Base-by-base conservation (phyloP, 345 rosid species). In the Anacardium occidentale region DNA sequence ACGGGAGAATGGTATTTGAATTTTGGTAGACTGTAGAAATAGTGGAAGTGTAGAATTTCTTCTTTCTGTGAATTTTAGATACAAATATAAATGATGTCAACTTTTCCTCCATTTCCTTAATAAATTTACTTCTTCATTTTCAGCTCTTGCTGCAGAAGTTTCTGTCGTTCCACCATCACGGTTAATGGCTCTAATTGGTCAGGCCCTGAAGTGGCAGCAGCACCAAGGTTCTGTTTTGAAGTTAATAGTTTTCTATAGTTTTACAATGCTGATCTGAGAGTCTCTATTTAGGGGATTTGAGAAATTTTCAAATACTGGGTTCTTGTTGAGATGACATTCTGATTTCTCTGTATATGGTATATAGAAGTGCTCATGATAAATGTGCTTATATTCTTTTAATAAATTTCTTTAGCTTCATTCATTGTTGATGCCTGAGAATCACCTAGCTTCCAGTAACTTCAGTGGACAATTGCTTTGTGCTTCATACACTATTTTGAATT, bases 171-270 rank as follows among this genome's bases (percentile, higher is more conserved):
- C 97, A 29, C 98, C 99, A 74, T 96, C 99, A 61, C 85, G 99
- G 51, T 82, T 96, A 84, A 96, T 91, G 99, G 97, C 99, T 70
- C 82, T 96, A 78, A 85, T 91, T 71, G 98, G 98, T 54, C 99
- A 96, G 84, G 96, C 98, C 74, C 78, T 93, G 73, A 96, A 96
- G 79, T 96, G 99, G 99, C 98, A 96, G 84, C 99, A 93, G 74
- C 97, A 93, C 79, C 99, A 93, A 91, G 99, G 99, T 95, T 62
- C 62, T 21, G 58, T 73, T 79, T 20, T 18, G 55, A 48, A 53
- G 50, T 60, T 61, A 15, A 11, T 71, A 2, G 50, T 32, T 1
- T 71, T 29, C 15, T 32, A 14, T 60, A n/a, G 8, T 47, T 20
- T 60, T 37, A 71, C 42, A 61, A 61, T 5, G 11, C 32, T 48